Evolutionary conservation across 108 stramenopile genomes (phyloP).

Genomic region (Skeletonema marinoi): DNA sequence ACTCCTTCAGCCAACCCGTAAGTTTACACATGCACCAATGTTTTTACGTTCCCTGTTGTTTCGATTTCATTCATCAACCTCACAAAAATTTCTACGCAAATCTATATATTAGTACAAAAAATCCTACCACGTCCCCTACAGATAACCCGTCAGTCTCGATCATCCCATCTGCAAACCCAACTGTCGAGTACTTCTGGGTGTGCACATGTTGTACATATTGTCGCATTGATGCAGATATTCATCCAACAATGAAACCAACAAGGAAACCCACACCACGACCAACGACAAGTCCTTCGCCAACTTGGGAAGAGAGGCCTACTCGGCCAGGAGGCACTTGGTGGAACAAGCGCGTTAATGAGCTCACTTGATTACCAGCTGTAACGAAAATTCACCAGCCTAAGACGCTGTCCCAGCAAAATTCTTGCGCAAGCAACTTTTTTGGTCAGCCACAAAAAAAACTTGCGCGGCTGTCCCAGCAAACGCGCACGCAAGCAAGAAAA

Average conservation of each 20-base stretch:
- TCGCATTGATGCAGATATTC: neutral
- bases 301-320: neutral
- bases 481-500: too few species aligned
- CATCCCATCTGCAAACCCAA: neutral
- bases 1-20: neutral
- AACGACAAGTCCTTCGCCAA: neutral
- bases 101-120: neutral
- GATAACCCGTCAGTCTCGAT: neutral
- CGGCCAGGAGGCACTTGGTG: neutral
- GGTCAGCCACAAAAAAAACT: too few species aligned
- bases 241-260: slow-evolving; percentile 7
- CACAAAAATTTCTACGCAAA: neutral
- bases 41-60: neutral
- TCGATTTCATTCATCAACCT: neutral
- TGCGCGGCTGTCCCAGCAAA: too few species aligned
- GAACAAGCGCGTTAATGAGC: neutral
- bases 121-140: neutral
- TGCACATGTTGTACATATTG: slow-evolving; percentile 3
- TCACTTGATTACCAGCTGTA: neutral
- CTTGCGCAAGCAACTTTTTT: too few species aligned
- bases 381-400: too few species aligned
- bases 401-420: too few species aligned
- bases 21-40: neutral
- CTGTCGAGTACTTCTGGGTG: slow-evolving; percentile 3
- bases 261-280: slow-evolving; percentile 3